Base-by-base conservation (phyloP, 2,329 filamentous ascomycete species). In the Dendryphion nanum region DNA sequence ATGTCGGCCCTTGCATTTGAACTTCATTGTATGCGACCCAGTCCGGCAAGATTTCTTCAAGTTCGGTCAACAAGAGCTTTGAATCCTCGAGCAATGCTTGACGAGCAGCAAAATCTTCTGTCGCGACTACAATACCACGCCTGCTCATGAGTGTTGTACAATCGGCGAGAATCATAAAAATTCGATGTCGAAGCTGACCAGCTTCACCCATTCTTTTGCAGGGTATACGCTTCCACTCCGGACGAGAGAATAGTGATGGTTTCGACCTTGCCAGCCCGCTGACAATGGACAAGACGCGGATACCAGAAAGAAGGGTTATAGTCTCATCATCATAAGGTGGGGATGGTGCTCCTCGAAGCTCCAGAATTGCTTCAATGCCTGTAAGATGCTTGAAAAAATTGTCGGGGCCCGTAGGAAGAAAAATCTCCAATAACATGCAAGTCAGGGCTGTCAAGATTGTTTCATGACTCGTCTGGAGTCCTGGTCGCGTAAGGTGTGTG, bases 391-490 rank as follows among this genome's bases (percentile, higher is more conserved):
- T 55, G 20, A 59, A 40, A 21, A 58, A 60, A 19, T 58, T 51
- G 28, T 48, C 45, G 1, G 49, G 46, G 2, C 55, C 57, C 10
- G 50, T 57, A 0, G 57, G 57, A 17, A 57, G 33, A 28, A 58
- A 60, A 2, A 59, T 50, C 32, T 61, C 57, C 2, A 55, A 42
- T 17, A 60, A 48, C 45, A 53, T 55, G 34, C 55, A 59, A 2
- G 51, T 53, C 4, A 57, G 29, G 2, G 48, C 46, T 1, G 56
- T 52, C 12, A 60, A 41, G 4, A 60, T 44, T 2, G 56, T 60
- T 24, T 57, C 50, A 28, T 58, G 45, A 4, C 46, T 42, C 1
- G 42, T 51, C 24, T 58, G 55, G 3, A 48, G 37, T 5, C 47
- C 34, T 2, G 53, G 44, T 13, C 40, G 34, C 3, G 41, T 21